Evolutionary conservation across 768 basidiomycete genomes (phyloP).

Genomic region (Rhizopogon sp.): DNA sequence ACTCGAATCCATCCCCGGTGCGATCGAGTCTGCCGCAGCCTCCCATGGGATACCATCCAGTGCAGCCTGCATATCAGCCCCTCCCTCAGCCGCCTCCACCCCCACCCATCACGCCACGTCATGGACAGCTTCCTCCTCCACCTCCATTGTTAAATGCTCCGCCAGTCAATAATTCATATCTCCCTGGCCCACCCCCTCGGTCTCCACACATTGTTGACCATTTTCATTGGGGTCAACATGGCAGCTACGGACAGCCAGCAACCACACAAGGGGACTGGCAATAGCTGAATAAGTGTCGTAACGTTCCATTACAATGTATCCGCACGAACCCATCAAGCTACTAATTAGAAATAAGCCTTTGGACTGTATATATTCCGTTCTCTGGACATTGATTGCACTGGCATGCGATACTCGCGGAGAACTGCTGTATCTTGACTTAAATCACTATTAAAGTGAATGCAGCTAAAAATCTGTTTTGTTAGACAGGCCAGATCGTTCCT

Average conservation of each 20-base stretch:
- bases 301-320: slow-evolving; percentile 8
- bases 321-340: slow-evolving; percentile 1
- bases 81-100: slow-evolving; percentile 30
- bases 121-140: slow-evolving; percentile 18
- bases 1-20: slow-evolving; percentile 28
- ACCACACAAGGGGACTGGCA: slow-evolving; percentile 24
- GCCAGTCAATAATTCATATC: slow-evolving; percentile 25
- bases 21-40: slow-evolving; percentile 49
- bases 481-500: too few relatives aligned
- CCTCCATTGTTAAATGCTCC: slow-evolving; percentile 12
- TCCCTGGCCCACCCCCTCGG: slow-evolving; percentile 37
- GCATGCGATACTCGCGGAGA: too few relatives aligned
- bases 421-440: too few relatives aligned
- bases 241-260: slow-evolving; percentile 26
- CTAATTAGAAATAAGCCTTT: slow-evolving; percentile 7
- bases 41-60: slow-evolving; percentile 37
- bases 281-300: slow-evolving; percentile 11
- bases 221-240: slow-evolving; percentile 10
- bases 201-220: slow-evolving; percentile 24
- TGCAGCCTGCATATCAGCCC: slow-evolving; percentile 35
- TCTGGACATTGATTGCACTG: too few relatives aligned
- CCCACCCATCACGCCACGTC: slow-evolving; percentile 23
- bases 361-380: slow-evolving; percentile 6
- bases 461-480: too few relatives aligned
- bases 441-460: too few relatives aligned